Base-by-base conservation (phyloP, 169 alveolate genomes). In the Plasmodium inui region DNA sequence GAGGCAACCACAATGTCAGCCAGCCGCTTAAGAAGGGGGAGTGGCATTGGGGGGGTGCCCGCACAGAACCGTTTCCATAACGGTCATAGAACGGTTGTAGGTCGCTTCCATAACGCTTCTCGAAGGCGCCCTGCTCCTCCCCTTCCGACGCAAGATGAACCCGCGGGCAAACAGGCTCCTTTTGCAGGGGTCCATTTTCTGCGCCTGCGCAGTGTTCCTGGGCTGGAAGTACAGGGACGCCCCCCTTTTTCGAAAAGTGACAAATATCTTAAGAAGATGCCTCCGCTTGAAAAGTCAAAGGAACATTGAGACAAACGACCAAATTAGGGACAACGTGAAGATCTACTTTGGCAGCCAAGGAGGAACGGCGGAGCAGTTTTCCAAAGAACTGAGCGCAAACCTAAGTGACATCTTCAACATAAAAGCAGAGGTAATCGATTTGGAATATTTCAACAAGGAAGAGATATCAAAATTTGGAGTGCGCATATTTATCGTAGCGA, bases 331-430 rank as follows among this genome's bases (percentile, higher is more conserved):
- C 44, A 92, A 86, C 37, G 78, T 95, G 67, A 84, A 79, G 78
- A 93, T 95, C 30, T 95, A 95, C 84, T 95, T 95, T 53, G 97
- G 97, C 12, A 91, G 95, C 37, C 97, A 95, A 86, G 83, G 95
- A 28, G 97, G 97, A 32, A 95, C 97, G 14, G 96, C 96, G 32
- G 97, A 93, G 50, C 83, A 92, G 3, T 95, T 93, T 83, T 90
- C 96, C 17, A 89, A 92, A 90, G 96, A 95, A 28, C 83, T 95
- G 8, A 74, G 72, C 30, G 28, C 46, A 50, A 79, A 82, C 26
- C 82, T 84, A 53, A 53, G 44, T 1, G 96, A 92, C 34, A 67
- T 86, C 26, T 79, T 94, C 50, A 55, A 84, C 8, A 73, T 55
- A 82, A 70, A 70, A 37, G 89, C 94, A 26, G 92, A 89, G 26